A percentile compares a stretch with the other conserved stretches of the same genome.
Evolutionary conservation across 163 green algal genomes (phyloP).

Genomic region (Coccomyxa subellipsoidea): DNA sequence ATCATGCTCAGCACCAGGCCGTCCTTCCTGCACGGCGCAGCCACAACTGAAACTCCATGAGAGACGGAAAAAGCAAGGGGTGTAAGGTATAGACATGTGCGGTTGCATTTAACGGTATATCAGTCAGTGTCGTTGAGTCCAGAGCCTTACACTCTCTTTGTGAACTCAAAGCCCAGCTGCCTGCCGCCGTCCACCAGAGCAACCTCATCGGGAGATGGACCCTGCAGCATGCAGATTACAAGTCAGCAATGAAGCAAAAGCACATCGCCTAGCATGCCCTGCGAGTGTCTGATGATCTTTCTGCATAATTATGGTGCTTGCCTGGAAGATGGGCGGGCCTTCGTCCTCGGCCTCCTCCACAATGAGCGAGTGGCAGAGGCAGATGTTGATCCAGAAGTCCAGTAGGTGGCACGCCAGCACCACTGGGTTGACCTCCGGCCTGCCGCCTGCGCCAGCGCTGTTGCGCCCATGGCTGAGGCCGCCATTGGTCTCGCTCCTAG

Average conservation of each 20-base stretch:
- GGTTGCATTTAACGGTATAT: no score
- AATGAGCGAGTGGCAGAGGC: conserved; percentile 76
- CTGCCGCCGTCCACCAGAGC: conserved; percentile 76
- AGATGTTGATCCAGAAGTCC: conserved; percentile 76
- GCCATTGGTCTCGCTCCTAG: not conserved
- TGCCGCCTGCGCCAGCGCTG: not conserved
- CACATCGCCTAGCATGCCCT: not conserved
- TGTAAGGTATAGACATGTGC: no score
- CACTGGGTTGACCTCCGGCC: conserved; percentile 2
- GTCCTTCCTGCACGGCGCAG: conserved; percentile 21
- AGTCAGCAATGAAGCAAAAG: not conserved
- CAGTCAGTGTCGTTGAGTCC: no score
- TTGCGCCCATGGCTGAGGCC: not conserved
- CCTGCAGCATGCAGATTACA: conserved; percentile 29
- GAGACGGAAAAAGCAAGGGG: no score
- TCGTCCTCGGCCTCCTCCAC: conserved; percentile 46
- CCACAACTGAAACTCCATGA: no score
- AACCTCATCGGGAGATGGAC: conserved; percentile 86
- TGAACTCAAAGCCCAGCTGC: conserved; percentile 72
- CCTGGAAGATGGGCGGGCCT: conserved; percentile 1
- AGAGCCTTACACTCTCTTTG: conserved; percentile 30
- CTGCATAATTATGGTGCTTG: no score
- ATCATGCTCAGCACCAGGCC: conserved; percentile 45
- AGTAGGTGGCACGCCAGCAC: conserved; percentile 51
- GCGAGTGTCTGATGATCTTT: no score